Conservation (phyloP, 1,139 yeast species). For the Saccharomyces hybrid region DNA sequence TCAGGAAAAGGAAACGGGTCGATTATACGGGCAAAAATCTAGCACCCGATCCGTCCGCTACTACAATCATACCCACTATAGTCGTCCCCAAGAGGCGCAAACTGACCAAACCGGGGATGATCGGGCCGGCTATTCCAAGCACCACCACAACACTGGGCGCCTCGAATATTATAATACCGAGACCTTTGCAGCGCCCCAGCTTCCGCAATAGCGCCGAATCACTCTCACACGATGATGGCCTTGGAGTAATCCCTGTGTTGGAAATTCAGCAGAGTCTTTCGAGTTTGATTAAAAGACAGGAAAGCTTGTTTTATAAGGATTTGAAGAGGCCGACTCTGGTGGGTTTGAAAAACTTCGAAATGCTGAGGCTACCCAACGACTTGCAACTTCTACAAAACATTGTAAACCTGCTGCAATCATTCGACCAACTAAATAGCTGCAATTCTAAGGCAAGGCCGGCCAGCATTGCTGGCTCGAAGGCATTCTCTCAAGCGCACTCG, state of each 20-base stretch:
- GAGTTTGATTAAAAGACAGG: constrained; percentile 12
- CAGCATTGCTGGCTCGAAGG: not conserved
- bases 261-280: constrained; percentile 7
- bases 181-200: not conserved
- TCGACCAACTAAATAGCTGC: not conserved
- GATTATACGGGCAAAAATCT: constrained; percentile 5
- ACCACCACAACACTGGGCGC: not conserved
- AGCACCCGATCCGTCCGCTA: not conserved
- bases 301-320: constrained; percentile 13
- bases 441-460: not conserved
- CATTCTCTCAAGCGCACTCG: not conserved
- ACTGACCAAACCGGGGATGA: not conserved
- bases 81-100: not conserved
- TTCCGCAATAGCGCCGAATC: not conserved
- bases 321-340: constrained; percentile 15
- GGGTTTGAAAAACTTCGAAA: constrained; percentile 16
- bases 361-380: constrained; percentile 21
- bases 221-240: constrained; percentile 1
- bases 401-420: not conserved
- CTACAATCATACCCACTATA: not conserved
- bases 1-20: constrained; percentile 17
- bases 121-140: not conserved
- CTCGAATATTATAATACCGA: not conserved
- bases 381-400: constrained; percentile 2
- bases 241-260: constrained; percentile 3